Evolutionary conservation across 1,284 basidiomycete genomes (phyloP).

Genomic region (Pascua guehoae): DNA sequence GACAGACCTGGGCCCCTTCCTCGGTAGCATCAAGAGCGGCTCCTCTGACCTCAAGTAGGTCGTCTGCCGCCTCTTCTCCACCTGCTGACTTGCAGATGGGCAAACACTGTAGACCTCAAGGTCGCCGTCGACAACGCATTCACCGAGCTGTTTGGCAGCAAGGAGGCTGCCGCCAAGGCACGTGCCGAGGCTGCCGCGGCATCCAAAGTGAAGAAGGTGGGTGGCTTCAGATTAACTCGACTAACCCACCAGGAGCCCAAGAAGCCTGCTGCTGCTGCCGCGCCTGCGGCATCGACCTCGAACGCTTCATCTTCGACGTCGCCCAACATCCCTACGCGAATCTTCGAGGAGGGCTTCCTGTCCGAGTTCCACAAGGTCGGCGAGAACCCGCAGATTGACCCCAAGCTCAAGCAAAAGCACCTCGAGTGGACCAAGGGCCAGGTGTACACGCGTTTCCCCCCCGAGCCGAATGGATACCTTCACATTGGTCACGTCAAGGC

Average conservation of each 20-base stretch:
- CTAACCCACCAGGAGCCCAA: slow-evolving; percentile 51
- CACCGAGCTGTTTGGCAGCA: slow-evolving; percentile 71
- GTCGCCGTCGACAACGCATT: slow-evolving; percentile 77
- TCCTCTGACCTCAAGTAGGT: slow-evolving; percentile 58
- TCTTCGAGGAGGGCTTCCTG: slow-evolving; percentile 94
- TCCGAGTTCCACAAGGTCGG: slow-evolving; percentile 91
- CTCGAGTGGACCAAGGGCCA: slow-evolving; percentile 73
- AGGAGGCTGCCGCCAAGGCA: slow-evolving; percentile 61
- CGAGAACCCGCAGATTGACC: slow-evolving; percentile 83
- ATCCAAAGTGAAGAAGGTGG: slow-evolving; percentile 60
- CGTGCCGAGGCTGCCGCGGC: slow-evolving; percentile 64
- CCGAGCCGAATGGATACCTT: slow-evolving; percentile 95
- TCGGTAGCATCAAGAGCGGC: slow-evolving; percentile 64
- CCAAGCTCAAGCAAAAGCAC: slow-evolving; percentile 75
- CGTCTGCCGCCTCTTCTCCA: not conserved
- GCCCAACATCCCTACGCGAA: slow-evolving; percentile 50
- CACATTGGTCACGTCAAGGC: slow-evolving; percentile 98
- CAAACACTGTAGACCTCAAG: slow-evolving; percentile 83
- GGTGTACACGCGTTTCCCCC: slow-evolving; percentile 96
- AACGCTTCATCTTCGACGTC: slow-evolving; percentile 37
- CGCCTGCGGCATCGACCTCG: slow-evolving; percentile 16
- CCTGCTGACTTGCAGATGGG: slow-evolving; percentile 64
- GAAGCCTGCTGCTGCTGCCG: slow-evolving; percentile 44
- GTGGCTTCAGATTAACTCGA: slow-evolving; percentile 2
- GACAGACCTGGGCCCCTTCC: slow-evolving; percentile 66